Evolutionary conservation across 352 stramenopile species (phyloP).

Genomic region (Phytopythium oedochilum): DNA sequence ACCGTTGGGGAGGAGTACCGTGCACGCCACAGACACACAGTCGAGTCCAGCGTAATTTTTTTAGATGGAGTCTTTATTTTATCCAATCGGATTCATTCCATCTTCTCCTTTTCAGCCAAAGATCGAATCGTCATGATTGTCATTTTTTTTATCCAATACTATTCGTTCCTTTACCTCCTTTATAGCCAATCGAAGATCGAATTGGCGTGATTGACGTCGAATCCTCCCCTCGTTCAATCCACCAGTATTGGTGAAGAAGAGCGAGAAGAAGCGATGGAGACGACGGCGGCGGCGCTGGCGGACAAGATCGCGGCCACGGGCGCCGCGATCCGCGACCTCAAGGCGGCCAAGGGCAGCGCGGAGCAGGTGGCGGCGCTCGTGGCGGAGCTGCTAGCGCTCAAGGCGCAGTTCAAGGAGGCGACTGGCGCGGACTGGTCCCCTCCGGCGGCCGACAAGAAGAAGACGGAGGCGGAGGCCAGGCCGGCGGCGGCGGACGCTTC

Average conservation of each 20-base stretch:
- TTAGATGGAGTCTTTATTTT: too few relatives aligned
- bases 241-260: too few relatives aligned
- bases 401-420: slow-evolving; percentile 74
- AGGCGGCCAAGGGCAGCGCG: slow-evolving; percentile 63
- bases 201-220: not conserved
- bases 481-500: slow-evolving; percentile 3
- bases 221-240: not conserved
- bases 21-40: too few relatives aligned
- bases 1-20: too few relatives aligned
- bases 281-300: slow-evolving; percentile 30
- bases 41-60: too few relatives aligned
- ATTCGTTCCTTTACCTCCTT: not conserved
- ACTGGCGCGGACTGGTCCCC: slow-evolving; percentile 71
- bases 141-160: not conserved
- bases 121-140: too few relatives aligned
- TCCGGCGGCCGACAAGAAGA: slow-evolving; percentile 31
- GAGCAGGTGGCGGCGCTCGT: slow-evolving; percentile 41
- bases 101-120: not conserved
- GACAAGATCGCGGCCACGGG: slow-evolving; percentile 71
- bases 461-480: slow-evolving; percentile 11
- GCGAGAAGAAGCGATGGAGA: slow-evolving; percentile 3
- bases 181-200: not conserved
- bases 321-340: slow-evolving; percentile 77
- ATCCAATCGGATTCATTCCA: not conserved
- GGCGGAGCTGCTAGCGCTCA: slow-evolving; percentile 60